Percentiles rank a stretch among this genome's conserved stretches.
Evolutionary conservation across 1,139 yeast genomes (phyloP).

Genomic region (Zygosaccharomyces pseudobailii): DNA sequence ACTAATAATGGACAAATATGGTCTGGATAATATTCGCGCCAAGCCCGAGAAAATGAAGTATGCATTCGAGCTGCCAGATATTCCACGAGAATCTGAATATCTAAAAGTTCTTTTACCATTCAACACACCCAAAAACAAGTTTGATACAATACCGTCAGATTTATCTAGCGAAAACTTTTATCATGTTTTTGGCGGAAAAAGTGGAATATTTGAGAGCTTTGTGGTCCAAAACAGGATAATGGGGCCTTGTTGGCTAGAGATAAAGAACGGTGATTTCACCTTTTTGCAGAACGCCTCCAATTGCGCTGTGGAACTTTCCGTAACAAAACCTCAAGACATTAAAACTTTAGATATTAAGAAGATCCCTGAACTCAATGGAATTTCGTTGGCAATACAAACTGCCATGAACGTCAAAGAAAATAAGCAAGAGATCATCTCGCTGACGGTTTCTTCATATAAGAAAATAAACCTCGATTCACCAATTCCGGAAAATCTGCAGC

Average conservation of each 20-base stretch:
- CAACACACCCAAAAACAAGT: slow-evolving; percentile 50
- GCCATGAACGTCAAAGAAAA: slow-evolving; percentile 64
- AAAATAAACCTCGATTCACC: slow-evolving; percentile 71
- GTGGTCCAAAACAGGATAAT: slow-evolving; percentile 76
- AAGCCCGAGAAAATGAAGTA: slow-evolving; percentile 73
- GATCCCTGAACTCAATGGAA: slow-evolving; percentile 62
- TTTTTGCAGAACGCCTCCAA: slow-evolving; percentile 67
- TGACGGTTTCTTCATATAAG: slow-evolving; percentile 66
- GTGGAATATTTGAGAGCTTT: slow-evolving; percentile 78
- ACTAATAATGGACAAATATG: slow-evolving; percentile 55
- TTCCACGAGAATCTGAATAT: slow-evolving; percentile 79
- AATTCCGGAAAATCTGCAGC: slow-evolving; percentile 49
- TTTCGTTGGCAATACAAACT: slow-evolving; percentile 78
- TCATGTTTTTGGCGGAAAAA: slow-evolving; percentile 74
- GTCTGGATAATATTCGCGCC: slow-evolving; percentile 58
- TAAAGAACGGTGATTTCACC: slow-evolving; percentile 58
- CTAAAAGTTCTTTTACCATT: slow-evolving; percentile 74
- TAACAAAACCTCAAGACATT: slow-evolving; percentile 47
- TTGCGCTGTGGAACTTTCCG: slow-evolving; percentile 70
- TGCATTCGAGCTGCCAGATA: slow-evolving; percentile 78
- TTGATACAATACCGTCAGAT: slow-evolving; percentile 53
- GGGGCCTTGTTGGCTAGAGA: slow-evolving; percentile 97
- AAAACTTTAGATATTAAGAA: slow-evolving; percentile 45
- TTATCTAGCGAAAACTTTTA: slow-evolving; percentile 72
- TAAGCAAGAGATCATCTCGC: slow-evolving; percentile 82